Base-by-base conservation (phyloP, 352 stramenopile species). In the Globisporangium middletonii region DNA sequence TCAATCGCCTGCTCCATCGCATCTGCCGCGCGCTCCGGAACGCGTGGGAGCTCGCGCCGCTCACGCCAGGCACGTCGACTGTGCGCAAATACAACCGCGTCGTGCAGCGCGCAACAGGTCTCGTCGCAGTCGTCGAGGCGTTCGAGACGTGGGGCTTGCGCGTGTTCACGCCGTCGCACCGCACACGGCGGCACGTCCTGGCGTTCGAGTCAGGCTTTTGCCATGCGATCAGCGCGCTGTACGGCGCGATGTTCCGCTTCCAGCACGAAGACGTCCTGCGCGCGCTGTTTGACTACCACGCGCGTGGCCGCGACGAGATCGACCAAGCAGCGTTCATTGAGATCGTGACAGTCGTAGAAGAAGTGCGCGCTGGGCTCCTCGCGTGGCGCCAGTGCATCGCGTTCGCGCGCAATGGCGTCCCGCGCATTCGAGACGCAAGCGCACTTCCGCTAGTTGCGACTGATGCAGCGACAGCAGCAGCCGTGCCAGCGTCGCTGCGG, bases 101-200 rank as follows among this genome's bases (percentile, higher is more conserved):
- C 7, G 63, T 82, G 6, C 50, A 57, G 3, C 57, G 45, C 9
- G 71, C 79, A 8, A 81, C 79, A 1, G 79, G 79, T 0, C 63
- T 83, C 0, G 55, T 71, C 15, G 69, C 67, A 15, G 73, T 86
- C 23, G 53, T 69, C 18, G 79, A 86, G 56, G 57, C 66, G 6
- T 89, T 87, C 38, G 55, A 76, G 5, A 83, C 83, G 46, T 89
- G 77, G 75, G 79, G 77, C 8, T 30, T 84, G 18, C 73, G 73
- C 0, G 67, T 78, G 19, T 76, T 68, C 57, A 79, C 81, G 35
- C 71, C 67, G 3, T 59, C 71, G 13, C 62, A 75, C n/a, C 60
- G 65, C 12, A 66, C 79, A 3, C 69, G 69, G 1, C 68, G 68
- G 23, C 62, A 87, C 47, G 75, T 86, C 3, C 82, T 89, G 71